phyloP scores from a whole-genome alignment of 352 stramenopile genomes.

The Pseudoperonospora humuli region DNA sequence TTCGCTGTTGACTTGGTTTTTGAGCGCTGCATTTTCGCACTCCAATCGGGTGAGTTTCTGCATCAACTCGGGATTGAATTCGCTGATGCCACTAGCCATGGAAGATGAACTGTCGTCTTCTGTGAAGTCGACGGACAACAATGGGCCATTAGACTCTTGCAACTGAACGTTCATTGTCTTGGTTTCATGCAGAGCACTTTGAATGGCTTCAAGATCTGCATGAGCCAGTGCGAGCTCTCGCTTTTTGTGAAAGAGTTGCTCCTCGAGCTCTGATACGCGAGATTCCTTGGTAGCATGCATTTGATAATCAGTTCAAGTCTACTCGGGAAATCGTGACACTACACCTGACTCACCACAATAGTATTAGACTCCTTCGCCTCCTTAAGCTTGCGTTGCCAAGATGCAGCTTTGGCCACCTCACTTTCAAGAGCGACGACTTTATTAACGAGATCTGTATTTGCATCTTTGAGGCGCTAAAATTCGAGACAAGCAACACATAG shows the following conservation, averaged over 20 bases:
- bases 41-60: slow-evolving; percentile 51
- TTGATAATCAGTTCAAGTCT: background rate
- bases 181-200: slow-evolving; percentile 30
- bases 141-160: slow-evolving; percentile 28
- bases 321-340: background rate
- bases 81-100: slow-evolving; percentile 32
- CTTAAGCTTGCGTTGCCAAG: slow-evolving; percentile 53
- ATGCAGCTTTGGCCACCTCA: slow-evolving; percentile 33
- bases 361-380: slow-evolving; percentile 66
- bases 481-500: background rate
- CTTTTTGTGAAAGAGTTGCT: slow-evolving; percentile 23
- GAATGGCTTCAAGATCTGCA: slow-evolving; percentile 24
- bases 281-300: slow-evolving; percentile 49
- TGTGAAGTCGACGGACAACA: slow-evolving; percentile 4
- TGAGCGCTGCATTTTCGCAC: slow-evolving; percentile 47
- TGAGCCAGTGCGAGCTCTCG: slow-evolving; percentile 22
- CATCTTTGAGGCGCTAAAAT: slow-evolving; percentile 42
- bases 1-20: slow-evolving; percentile 41
- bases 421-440: slow-evolving; percentile 50
- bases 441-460: slow-evolving; percentile 44
- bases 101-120: background rate
- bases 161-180: slow-evolving; percentile 41
- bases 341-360: slow-evolving; percentile 31
- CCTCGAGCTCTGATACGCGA: slow-evolving; percentile 46
- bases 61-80: slow-evolving; percentile 65